phyloP scores from a whole-genome alignment of 305 asterid species.

The Rubia tinctorum region DNA sequence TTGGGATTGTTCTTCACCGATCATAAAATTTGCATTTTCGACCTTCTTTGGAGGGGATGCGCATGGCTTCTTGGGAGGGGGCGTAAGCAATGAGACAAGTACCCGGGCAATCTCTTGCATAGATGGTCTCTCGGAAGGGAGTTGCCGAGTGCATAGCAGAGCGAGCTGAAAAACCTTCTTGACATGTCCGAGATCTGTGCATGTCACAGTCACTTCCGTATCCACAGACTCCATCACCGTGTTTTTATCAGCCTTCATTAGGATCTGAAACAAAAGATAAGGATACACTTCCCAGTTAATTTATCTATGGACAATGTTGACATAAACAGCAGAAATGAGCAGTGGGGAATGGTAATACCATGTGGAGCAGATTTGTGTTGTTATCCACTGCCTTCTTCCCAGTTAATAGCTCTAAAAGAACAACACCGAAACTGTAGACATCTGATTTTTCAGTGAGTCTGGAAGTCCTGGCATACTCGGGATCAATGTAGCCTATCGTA shows the following conservation, averaged over 20 bases:
- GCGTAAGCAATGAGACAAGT: conserved; percentile 62
- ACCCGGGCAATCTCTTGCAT: conserved; percentile 89
- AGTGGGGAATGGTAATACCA: conserved; percentile 42
- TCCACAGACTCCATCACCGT: conserved; percentile 94
- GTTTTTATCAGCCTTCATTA: conserved; percentile 77
- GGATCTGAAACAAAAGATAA: conserved; percentile 42
- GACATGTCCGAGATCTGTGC: conserved; percentile 63
- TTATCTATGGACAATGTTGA: background rate
- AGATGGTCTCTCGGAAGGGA: conserved; percentile 78
- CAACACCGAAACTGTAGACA: conserved; percentile 96
- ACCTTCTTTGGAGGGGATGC: conserved; percentile 34
- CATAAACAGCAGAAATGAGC: background rate
- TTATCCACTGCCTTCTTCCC: conserved; percentile 91
- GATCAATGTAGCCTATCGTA: conserved; percentile 97
- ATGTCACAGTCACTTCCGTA: conserved; percentile 83
- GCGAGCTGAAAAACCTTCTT: conserved; percentile 89
- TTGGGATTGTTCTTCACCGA: conserved; percentile 44
- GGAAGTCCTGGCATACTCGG: conserved; percentile 94
- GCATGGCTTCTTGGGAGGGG: conserved; percentile 46
- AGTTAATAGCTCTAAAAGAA: conserved; percentile 88
- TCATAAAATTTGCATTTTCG: conserved; percentile 55
- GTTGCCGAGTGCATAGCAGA: conserved; percentile 71
- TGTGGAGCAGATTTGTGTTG: conserved; percentile 82
- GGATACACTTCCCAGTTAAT: no score
- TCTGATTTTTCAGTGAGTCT: conserved; percentile 90